Percentiles rank a stretch among this genome's conserved stretches.
Evolutionary conservation across 2,329 filamentous ascomycete genomes (phyloP).

Genomic region (Penicillium sp.): DNA sequence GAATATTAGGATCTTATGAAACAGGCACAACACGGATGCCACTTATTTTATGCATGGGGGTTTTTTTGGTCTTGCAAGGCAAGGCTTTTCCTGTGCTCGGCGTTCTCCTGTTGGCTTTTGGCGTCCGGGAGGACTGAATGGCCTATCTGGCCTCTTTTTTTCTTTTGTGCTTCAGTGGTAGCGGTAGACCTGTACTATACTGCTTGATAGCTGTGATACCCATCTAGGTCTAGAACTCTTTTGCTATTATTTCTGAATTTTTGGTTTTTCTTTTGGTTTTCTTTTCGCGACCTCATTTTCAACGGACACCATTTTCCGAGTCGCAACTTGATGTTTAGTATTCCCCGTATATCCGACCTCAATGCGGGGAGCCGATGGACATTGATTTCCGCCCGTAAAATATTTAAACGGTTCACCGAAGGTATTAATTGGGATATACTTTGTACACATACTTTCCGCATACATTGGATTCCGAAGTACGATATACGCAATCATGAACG

Average conservation of each 20-base stretch:
- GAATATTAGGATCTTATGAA: conserved; percentile 13
- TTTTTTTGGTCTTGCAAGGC: conserved; percentile 4
- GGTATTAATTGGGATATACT: background rate
- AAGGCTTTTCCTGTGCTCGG: conserved; percentile 1
- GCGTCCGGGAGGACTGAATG: conserved; percentile 9
- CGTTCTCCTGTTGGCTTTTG: conserved; percentile 4
- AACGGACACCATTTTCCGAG: conserved; percentile 19
- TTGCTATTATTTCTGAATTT: conserved; percentile 3
- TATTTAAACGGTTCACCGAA: conserved; percentile 8
- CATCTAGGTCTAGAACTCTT: conserved; percentile 20
- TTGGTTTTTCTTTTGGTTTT: no score
- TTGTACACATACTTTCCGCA: background rate
- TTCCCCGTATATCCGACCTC: background rate
- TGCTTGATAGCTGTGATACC: conserved; percentile 30
- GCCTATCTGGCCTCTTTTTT: background rate
- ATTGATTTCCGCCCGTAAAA: conserved; percentile 18
- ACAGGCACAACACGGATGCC: background rate
- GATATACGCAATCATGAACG: conserved; percentile 5
- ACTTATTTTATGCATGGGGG: conserved; percentile 7
- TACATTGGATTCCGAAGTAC: background rate
- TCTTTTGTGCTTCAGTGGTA: conserved; percentile 16
- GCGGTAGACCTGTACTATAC: conserved; percentile 30
- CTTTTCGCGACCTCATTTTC: background rate
- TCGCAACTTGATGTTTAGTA: background rate
- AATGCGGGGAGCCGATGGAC: conserved; percentile 19